Evolutionary conservation across 345 rosid genomes (phyloP).

Genomic region (Salix suchowensis): DNA sequence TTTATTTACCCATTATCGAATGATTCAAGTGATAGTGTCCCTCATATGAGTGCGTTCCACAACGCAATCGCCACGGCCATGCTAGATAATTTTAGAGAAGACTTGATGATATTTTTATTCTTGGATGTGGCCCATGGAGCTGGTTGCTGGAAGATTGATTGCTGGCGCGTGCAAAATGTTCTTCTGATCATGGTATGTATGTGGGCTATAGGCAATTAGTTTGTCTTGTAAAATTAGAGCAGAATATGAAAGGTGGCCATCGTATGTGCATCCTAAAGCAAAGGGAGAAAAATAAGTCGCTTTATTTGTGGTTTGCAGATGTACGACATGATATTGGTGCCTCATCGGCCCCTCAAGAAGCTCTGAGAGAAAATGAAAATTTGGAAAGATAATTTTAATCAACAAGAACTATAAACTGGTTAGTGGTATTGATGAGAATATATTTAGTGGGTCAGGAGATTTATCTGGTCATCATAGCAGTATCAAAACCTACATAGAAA

Average conservation of each 20-base stretch:
- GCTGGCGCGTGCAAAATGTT: neutral
- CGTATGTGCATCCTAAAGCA: neutral
- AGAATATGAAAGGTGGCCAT: no score
- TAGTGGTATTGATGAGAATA: no score
- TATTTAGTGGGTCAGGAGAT: no score
- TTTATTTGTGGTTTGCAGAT: neutral
- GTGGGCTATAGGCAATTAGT: conserved; percentile 2
- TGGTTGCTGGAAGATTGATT: neutral
- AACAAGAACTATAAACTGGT: no score
- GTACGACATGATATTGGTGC: no score
- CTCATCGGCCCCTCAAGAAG: no score
- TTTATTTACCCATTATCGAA: neutral
- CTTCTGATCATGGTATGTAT: neutral
- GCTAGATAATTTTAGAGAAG: neutral
- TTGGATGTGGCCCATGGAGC: neutral
- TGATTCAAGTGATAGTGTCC: neutral
- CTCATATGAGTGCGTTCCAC: no score
- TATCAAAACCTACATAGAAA: neutral
- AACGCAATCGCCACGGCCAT: no score
- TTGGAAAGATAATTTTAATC: no score
- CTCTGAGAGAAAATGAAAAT: no score
- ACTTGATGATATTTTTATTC: neutral
- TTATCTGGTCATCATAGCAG: no score
- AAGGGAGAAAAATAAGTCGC: neutral
- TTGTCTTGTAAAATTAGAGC: neutral